Percentiles rank a stretch among this genome's conserved stretches.
Conservation (phyloP, 306 rosid genomes). For the Castanea crenata region DNA sequence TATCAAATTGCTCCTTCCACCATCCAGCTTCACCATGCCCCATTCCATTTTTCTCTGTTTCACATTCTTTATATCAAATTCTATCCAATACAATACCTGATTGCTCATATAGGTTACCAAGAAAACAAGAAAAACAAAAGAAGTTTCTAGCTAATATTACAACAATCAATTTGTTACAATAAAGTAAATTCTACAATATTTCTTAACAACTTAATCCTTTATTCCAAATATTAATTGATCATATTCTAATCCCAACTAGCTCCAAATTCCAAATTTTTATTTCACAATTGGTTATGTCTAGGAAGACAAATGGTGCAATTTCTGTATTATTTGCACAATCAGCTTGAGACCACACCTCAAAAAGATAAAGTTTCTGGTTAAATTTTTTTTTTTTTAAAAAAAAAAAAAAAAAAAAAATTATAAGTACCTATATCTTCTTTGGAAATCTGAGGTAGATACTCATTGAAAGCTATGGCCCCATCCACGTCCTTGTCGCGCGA, state of each 20-base stretch:
- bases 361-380: too few relatives aligned
- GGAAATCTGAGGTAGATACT: constrained; percentile 64
- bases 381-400: too few relatives aligned
- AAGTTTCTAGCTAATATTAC: too few relatives aligned
- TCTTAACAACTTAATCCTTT: not conserved
- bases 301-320: too few relatives aligned
- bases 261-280: not conserved
- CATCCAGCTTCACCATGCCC: constrained; percentile 79
- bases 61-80: constrained; percentile 10
- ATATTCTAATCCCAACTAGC: not conserved
- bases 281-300: too few relatives aligned
- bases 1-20: constrained; percentile 63
- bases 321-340: too few relatives aligned
- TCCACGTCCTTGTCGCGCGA: constrained; percentile 53
- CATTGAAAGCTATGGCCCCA: constrained; percentile 49
- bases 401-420: too few relatives aligned
- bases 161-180: too few relatives aligned
- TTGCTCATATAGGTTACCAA: too few relatives aligned
- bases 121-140: too few relatives aligned
- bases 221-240: too few relatives aligned
- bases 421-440: constrained; percentile 46
- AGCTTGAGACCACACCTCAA: too few relatives aligned
- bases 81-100: not conserved
- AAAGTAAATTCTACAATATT: not conserved
- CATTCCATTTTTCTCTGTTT: constrained; percentile 51